Conservation (phyloP, 2,329 filamentous ascomycete genomes). For the Beauveria brongniartii region DNA sequence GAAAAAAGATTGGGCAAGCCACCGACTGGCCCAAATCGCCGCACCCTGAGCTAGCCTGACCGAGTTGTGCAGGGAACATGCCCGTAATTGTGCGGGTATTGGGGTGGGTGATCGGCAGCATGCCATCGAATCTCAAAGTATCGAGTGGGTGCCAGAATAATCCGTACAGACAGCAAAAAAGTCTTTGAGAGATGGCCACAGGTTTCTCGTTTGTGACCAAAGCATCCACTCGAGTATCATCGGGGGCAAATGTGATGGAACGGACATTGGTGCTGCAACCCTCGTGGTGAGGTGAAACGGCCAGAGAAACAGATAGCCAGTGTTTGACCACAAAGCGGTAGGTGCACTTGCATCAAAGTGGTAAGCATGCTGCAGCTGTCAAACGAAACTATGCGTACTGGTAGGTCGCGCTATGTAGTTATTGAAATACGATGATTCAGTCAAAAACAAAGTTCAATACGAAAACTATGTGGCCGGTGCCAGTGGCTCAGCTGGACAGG, state of each 20-base stretch:
- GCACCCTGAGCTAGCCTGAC: neutral
- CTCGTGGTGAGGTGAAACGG: neutral
- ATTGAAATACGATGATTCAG: neutral
- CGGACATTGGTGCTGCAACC: neutral
- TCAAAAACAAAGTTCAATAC: too few relatives aligned
- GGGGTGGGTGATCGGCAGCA: conserved; percentile 1
- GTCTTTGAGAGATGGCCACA: neutral
- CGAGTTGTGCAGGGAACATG: neutral
- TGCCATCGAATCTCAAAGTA: conserved; percentile 5
- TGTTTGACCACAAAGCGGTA: neutral
- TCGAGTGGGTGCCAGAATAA: neutral
- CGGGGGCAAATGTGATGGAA: neutral
- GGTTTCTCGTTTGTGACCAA: too few relatives aligned
- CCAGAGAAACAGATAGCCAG: neutral
- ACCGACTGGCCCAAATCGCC: neutral
- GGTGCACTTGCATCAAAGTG: neutral
- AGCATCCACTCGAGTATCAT: neutral
- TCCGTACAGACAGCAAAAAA: neutral
- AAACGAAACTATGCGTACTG: too few relatives aligned
- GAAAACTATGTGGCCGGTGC: too few relatives aligned
- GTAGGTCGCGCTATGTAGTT: neutral
- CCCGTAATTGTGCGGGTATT: neutral
- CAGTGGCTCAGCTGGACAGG: too few relatives aligned
- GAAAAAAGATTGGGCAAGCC: neutral
- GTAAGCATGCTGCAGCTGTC: neutral